Base-by-base conservation (phyloP, 2,329 filamentous ascomycete species). In the Calonectria pseudoreteaudii region DNA sequence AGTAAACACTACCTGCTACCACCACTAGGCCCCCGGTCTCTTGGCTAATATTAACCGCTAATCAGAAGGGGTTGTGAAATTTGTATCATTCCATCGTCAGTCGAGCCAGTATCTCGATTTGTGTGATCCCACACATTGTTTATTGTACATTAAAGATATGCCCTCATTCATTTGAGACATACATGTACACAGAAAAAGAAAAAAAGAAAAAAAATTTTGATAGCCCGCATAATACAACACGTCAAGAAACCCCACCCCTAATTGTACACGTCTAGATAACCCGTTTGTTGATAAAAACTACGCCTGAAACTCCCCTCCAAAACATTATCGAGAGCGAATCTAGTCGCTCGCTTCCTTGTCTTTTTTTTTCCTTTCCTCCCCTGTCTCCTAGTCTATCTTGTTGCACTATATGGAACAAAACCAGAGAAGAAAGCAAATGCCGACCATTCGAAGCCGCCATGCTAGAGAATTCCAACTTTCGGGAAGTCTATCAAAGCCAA, bases 261-360 rank as follows among this genome's bases (percentile, higher is more conserved):
- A 49, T 14, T 34, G 28, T 49, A 68, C 38, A 30, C 13, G 36
- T 30, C 66, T 31, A 38, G 26, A 34, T 31, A 10, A 20, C 36
- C 34, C 28, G n/a, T 41, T 41, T 68, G 49, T 68, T 58, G 66
- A 36, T 60, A 50, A 60, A 60, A 38, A 36, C 56, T 31, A 70
- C 68, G 68, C 68, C 58, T 20, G 50, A 53, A 70, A 70, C 68
- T 70, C 68, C 67, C 14, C 67, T 3, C n/a, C 47, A 11, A 36
- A 62, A 31, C 30, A 69, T 41, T 38, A 28, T 49, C 31, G 50
- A 62, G 41, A 38, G 58, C 26, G 49, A 36, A 58, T n/a, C 49
- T 47, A 44, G 31, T 36, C 31, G 20, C 49, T 36, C 34, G 64
- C 58, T 56, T 36, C 31, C 56, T 44, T 20, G 50, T 10, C 60